These are phyloP conservation scores for Leishmania tarentolae DNA, from an alignment of 208 protist genomes.

Conservation along the genomic window DNA sequence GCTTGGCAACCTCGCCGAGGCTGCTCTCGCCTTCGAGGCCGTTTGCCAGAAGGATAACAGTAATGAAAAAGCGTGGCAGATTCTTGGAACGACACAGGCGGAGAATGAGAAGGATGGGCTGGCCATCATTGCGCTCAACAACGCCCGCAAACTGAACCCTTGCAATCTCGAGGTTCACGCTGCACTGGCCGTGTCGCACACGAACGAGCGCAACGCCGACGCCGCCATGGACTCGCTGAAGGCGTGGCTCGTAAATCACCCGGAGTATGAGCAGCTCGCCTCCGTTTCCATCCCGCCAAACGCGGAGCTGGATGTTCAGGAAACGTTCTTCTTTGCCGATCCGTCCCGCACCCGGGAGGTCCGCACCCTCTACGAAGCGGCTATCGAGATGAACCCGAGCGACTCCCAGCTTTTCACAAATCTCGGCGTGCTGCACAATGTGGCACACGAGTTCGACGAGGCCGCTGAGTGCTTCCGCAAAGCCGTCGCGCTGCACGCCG, in stretches of 20 bases:
- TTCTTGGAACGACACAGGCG: slow-evolving; percentile 84
- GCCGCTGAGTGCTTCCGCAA: slow-evolving; percentile 76
- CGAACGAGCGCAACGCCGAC: slow-evolving; percentile 82
- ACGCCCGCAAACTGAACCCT: slow-evolving; percentile 67
- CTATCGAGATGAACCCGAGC: slow-evolving; percentile 77
- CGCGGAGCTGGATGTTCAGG: slow-evolving; percentile 50
- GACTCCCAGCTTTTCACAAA: slow-evolving; percentile 74
- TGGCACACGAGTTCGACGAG: slow-evolving; percentile 79
- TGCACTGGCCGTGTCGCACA: slow-evolving; percentile 80
- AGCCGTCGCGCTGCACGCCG: slow-evolving; percentile 69
- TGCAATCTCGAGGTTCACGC: slow-evolving; percentile 76
- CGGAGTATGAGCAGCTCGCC: slow-evolving; percentile 81
- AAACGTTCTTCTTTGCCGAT: slow-evolving; percentile 75
- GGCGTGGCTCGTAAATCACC: slow-evolving; percentile 76
- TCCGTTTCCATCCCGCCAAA: slow-evolving; percentile 52
- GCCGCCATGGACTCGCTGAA: slow-evolving; percentile 77
- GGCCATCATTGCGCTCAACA: slow-evolving; percentile 88
- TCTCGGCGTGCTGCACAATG: slow-evolving; percentile 86
- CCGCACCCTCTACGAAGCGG: slow-evolving; percentile 70
- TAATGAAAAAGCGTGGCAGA: slow-evolving; percentile 74
- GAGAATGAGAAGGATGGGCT: slow-evolving; percentile 91
- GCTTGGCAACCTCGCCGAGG: slow-evolving; percentile 82
- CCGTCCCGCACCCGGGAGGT: slow-evolving; percentile 65
- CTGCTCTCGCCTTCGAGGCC: slow-evolving; percentile 89
- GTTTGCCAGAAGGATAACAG: slow-evolving; percentile 78